phyloP scores from a whole-genome alignment of 148 eudicot genomes.

The Cornus florida region DNA sequence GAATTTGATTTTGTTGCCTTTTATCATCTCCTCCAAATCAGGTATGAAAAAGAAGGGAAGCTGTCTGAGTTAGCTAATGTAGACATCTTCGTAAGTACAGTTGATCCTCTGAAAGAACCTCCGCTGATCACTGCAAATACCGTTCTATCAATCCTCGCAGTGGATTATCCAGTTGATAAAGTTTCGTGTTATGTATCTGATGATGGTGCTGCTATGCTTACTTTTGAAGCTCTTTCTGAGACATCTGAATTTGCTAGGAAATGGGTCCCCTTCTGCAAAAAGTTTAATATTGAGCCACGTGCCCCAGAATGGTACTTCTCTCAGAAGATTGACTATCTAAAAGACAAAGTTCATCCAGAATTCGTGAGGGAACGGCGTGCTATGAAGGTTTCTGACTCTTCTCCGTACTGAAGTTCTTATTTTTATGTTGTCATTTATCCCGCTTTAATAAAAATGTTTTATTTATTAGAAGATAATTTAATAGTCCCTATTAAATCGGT shows the following conservation, averaged over 20 bases:
- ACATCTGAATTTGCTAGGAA: constrained; percentile 87
- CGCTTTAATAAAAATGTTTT: not conserved
- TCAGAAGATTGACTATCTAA: constrained; percentile 85
- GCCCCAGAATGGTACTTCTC: constrained; percentile 99
- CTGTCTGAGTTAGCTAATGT: constrained; percentile 78
- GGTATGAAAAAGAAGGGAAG: constrained; percentile 93
- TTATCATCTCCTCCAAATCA: constrained; percentile 9
- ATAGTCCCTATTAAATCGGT: not conserved
- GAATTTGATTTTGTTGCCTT: not conserved
- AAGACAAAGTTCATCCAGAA: constrained; percentile 91
- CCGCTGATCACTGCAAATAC: constrained; percentile 96
- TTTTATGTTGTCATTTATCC: not conserved
- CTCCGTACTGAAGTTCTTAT: not conserved
- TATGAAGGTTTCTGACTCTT: constrained; percentile 67
- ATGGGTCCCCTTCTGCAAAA: constrained; percentile 98
- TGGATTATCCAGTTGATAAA: constrained; percentile 89
- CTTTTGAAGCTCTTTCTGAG: constrained; percentile 92
- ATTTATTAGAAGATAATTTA: not conserved
- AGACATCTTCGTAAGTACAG: constrained; percentile 88
- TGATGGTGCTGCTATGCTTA: constrained; percentile 99
- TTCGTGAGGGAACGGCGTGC: constrained; percentile 97
- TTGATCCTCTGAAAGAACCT: constrained; percentile 93
- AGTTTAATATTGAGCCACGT: constrained; percentile 85
- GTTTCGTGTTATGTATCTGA: constrained; percentile 92
- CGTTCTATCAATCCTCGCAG: constrained; percentile 88